phyloP scores from a whole-genome alignment of 805 yeast genomes.

The Metschnikowia amazonensis region DNA sequence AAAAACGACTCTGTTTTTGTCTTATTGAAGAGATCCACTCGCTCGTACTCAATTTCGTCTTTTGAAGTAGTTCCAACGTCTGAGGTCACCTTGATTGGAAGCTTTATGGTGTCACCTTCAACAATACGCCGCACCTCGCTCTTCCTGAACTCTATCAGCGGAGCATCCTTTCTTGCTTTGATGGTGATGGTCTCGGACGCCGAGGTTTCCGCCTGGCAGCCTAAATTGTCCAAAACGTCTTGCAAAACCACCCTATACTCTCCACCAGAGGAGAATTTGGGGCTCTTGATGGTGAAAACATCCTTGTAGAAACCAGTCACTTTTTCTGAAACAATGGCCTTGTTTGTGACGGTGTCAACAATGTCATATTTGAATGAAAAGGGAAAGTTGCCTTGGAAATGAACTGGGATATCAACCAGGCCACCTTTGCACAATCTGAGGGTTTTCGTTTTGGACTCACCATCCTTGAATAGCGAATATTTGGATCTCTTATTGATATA shows the following conservation, averaged over 20 bases:
- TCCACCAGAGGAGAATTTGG: slow-evolving; percentile 63
- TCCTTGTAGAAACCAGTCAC: slow-evolving; percentile 27
- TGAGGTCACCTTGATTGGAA: slow-evolving; percentile 50
- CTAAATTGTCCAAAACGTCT: slow-evolving; percentile 68
- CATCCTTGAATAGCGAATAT: slow-evolving; percentile 27
- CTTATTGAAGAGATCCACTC: slow-evolving; percentile 21
- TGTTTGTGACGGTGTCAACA: slow-evolving; percentile 38
- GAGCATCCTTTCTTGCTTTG: slow-evolving; percentile 67
- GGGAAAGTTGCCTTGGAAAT: slow-evolving; percentile 77
- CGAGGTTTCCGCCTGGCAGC: slow-evolving; percentile 70
- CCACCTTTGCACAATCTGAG: slow-evolving; percentile 31
- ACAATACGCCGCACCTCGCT: slow-evolving; percentile 39
- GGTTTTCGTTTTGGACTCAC: slow-evolving; percentile 14
- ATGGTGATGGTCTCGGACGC: slow-evolving; percentile 57
- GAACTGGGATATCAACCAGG: slow-evolving; percentile 43
- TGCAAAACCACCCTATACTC: slow-evolving; percentile 61
- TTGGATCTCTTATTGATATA: slow-evolving; percentile 67
- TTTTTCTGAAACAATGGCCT: slow-evolving; percentile 24
- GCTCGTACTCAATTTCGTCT: slow-evolving; percentile 33
- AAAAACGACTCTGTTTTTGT: slow-evolving; percentile 6
- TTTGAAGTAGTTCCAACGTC: slow-evolving; percentile 26
- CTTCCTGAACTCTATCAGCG: slow-evolving; percentile 39
- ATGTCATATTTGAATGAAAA: slow-evolving; percentile 67
- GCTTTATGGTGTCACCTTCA: slow-evolving; percentile 54
- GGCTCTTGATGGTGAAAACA: slow-evolving; percentile 46